A percentile compares a stretch with the other conserved stretches of the same genome.
These are phyloP conservation scores for Cladophialophora psammophila DNA, from an alignment of 2,329 filamentous ascomycete species.

Conservation along the genomic window DNA sequence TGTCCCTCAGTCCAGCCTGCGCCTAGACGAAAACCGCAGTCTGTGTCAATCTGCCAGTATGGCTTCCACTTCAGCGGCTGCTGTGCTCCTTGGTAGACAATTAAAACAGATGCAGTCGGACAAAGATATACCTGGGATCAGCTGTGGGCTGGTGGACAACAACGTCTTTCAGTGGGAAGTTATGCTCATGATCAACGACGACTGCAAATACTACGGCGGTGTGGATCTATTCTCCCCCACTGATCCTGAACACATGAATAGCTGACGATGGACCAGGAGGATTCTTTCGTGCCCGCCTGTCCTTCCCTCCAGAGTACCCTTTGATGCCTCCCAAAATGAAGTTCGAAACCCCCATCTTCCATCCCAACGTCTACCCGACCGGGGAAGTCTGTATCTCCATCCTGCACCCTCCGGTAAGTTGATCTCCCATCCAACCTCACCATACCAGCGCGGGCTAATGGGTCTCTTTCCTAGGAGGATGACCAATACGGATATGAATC, in stretches of 20 bases:
- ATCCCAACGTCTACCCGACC: slow-evolving; percentile 81
- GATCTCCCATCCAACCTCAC: neutral
- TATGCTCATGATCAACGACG: slow-evolving; percentile 97
- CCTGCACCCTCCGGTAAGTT: slow-evolving; percentile 75
- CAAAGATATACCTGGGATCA: slow-evolving; percentile 93
- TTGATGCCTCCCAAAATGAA: slow-evolving; percentile 86
- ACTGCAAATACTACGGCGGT: slow-evolving; percentile 94
- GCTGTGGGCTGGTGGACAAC: slow-evolving; percentile 83
- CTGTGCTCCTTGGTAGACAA: slow-evolving; percentile 79
- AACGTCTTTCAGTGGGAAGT: slow-evolving; percentile 98
- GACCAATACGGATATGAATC: slow-evolving; percentile 94
- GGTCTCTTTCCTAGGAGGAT: slow-evolving; percentile 63
- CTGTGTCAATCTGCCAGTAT: slow-evolving; percentile 18
- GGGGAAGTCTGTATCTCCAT: slow-evolving; percentile 97
- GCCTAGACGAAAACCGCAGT: neutral
- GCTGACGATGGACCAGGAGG: slow-evolving; percentile 66
- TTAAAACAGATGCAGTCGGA: slow-evolving; percentile 92
- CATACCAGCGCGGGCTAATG: neutral
- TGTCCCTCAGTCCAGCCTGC: neutral
- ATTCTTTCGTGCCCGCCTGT: slow-evolving; percentile 85
- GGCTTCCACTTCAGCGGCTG: slow-evolving; percentile 65
- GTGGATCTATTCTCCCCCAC: slow-evolving; percentile 43
- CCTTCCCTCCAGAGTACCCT: slow-evolving; percentile 86
- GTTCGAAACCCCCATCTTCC: slow-evolving; percentile 86
- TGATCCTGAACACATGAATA: neutral